Evolutionary conservation across 2,329 filamentous ascomycete genomes (phyloP).

Genomic region (Beauveria rudraprayagi): DNA sequence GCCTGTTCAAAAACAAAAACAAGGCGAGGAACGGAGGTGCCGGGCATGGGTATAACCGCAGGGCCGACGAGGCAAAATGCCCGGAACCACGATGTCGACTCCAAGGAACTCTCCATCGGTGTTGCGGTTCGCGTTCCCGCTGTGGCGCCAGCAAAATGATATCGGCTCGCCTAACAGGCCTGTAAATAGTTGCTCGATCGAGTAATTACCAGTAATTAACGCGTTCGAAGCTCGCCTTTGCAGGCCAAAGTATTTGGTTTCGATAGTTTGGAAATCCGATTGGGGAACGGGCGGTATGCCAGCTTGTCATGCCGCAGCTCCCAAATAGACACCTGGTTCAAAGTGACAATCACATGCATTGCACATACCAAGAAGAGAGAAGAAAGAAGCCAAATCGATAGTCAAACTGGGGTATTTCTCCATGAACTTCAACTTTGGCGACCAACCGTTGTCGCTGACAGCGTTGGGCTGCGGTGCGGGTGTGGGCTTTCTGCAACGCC

Average conservation of each 20-base stretch:
- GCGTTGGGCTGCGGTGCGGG: not conserved
- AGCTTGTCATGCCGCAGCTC: too few species aligned
- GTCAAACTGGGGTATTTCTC: not conserved
- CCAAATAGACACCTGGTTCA: not conserved
- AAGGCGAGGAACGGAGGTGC: not conserved
- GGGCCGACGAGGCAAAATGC: not conserved
- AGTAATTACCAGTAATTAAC: not conserved
- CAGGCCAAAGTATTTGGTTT: not conserved
- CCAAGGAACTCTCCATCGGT: not conserved
- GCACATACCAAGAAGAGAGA: too few species aligned
- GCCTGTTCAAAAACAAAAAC: not conserved
- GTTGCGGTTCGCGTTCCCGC: not conserved
- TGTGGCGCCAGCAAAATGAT: not conserved
- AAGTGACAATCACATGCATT: not conserved
- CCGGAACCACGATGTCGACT: not conserved
- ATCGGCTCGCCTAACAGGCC: too few species aligned
- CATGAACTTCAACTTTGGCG: not conserved
- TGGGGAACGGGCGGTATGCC: not conserved
- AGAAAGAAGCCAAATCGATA: not conserved
- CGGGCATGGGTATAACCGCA: not conserved
- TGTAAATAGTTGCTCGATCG: too few species aligned
- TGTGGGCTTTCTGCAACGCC: not conserved
- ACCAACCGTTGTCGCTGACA: not conserved
- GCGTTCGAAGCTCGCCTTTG: not conserved
- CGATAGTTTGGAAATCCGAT: not conserved